phyloP scores from a whole-genome alignment of 2,329 filamentous ascomycete species.

The Hypoxylon sp. region DNA sequence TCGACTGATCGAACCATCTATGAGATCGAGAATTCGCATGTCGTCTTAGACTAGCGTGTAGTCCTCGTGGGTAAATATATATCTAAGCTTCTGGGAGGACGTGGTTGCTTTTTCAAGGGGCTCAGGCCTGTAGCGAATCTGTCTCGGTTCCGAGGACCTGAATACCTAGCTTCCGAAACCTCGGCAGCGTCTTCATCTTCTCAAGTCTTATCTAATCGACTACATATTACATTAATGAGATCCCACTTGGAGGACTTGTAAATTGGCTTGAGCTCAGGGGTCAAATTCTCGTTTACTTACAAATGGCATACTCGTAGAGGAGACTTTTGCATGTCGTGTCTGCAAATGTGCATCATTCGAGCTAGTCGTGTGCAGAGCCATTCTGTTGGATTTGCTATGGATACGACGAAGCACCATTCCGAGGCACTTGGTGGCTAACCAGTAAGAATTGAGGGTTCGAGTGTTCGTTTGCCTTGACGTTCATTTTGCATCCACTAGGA shows the following conservation, averaged over 20 bases:
- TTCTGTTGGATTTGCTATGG: not conserved
- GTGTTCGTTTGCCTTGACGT: too few species aligned
- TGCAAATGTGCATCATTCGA: constrained; percentile 8
- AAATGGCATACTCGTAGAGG: too few species aligned
- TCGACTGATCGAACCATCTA: not conserved
- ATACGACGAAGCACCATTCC: too few species aligned
- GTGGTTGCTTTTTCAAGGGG: constrained; percentile 12
- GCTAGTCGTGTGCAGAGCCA: constrained; percentile 3
- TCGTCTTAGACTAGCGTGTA: constrained; percentile 8
- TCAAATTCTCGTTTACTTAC: too few species aligned
- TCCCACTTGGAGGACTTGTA: too few species aligned
- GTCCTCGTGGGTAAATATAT: constrained; percentile 10
- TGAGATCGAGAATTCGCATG: not conserved
- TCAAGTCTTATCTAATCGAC: too few species aligned
- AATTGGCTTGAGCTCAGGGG: too few species aligned
- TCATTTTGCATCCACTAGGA: too few species aligned
- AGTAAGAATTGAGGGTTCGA: too few species aligned
- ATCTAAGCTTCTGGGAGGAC: constrained; percentile 5
- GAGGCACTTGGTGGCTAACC: too few species aligned
- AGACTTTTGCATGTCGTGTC: not conserved
- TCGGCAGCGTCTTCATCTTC: constrained; percentile 13
- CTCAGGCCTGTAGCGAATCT: not conserved
- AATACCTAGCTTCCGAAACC: constrained; percentile 4
- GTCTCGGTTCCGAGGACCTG: too few species aligned
- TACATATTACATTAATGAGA: too few species aligned